Evolutionary conservation across 2,329 filamentous ascomycete genomes (phyloP), one percentile per base, ranked within the genome.

Genomic region (Clathrospora elynae): DNA sequence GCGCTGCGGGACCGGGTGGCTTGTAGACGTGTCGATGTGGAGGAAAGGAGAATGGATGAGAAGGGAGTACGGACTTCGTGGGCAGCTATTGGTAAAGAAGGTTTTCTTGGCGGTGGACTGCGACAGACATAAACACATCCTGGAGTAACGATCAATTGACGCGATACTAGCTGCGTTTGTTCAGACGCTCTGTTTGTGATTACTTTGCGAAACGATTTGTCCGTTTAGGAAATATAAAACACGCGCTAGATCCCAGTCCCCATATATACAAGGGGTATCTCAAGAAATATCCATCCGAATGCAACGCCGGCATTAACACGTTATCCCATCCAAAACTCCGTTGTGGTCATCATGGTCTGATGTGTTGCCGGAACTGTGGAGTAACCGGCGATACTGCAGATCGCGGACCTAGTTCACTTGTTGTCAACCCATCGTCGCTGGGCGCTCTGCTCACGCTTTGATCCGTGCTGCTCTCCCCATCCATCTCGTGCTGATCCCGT

Each of bases 351-450:
- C 12, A 33, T 34, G 6, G 32, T 24, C 24, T 12, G 13, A 14
- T 37, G 5, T 18, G 16, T 2, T 37, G 38, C 3, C 26, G 34
- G 3, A 34, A 28, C 2, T 37, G 35, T 6, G 35, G 38, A 16
- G 54, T 54, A 30, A 61, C 35, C 22, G 58, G 58, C 32, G 56
- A 59, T 14, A 61, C 49, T 6, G 38, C 51, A 5, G 40, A 49
- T 9, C 44, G 36, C 3, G 28, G 26, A 11, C 41, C 42, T 19
- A 30, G 2, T 7, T 50, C 53, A 16, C 46, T 24, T 11, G 37
- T 46, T n/a, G 43, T 35, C 6, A 39, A 44, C 5, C 50, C 55
- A 42, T 63, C 56, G 4, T 61, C 60, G 18, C 60, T 65, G 13
- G 55, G 53, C 13, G 51, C 46, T 18, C 49, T 49, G 30, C 62